These are phyloP conservation scores for Tylopilus rubrobrunneus DNA, from an alignment of 768 basidiomycete genomes.

Conservation along the genomic window DNA sequence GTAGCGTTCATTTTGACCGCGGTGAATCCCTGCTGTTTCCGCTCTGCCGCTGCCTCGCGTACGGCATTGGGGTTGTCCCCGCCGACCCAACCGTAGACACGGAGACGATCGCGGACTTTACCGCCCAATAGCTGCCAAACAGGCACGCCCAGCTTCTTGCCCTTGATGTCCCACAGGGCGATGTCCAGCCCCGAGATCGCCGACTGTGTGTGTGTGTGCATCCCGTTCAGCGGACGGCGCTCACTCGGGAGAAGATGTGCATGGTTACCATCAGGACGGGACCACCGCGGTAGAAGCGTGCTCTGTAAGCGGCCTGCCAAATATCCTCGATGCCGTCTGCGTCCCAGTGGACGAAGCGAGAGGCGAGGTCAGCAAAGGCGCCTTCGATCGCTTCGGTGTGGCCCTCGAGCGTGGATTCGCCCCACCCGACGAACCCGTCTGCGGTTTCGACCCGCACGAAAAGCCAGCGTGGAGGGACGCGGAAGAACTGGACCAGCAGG, in stretches of 20 bases:
- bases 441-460: constrained; percentile 68
- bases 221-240: not conserved
- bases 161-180: too few species aligned
- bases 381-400: constrained; percentile 76
- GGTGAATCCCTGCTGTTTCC: not conserved
- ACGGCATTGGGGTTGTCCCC: not conserved
- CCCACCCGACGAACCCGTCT: constrained; percentile 67
- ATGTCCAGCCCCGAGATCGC: constrained; percentile 42
- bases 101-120: too few species aligned
- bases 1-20: not conserved
- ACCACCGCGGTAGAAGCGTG: constrained; percentile 71
- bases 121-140: too few species aligned
- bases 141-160: too few species aligned
- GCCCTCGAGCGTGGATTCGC: constrained; percentile 67
- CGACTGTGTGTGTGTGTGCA: constrained; percentile 29
- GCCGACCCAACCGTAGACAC: not conserved
- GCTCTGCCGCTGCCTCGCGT: not conserved
- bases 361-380: constrained; percentile 53
- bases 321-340: constrained; percentile 46
- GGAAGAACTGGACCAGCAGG: constrained; percentile 44
- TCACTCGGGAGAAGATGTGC: not conserved
- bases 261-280: constrained; percentile 59
- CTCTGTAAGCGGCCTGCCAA: constrained; percentile 62
- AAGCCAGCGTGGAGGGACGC: constrained; percentile 69
- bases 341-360: constrained; percentile 38